Evolutionary conservation across 176 grass and related monocot species (phyloP).

Genomic region (Bonia amplexicaulis): DNA sequence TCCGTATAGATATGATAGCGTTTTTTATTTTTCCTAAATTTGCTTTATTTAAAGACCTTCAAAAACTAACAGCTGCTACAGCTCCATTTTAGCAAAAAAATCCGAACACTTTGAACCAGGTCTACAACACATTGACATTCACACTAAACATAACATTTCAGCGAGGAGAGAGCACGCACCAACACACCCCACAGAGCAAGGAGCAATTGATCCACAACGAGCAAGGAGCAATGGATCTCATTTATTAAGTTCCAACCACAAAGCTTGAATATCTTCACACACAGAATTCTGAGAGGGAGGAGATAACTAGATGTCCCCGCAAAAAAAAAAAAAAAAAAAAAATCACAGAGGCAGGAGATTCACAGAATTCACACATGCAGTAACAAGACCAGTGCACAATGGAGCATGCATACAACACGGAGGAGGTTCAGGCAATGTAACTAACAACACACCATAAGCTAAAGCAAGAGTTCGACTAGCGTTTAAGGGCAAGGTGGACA

Average conservation of each 20-base stretch:
- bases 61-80: no score
- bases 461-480: background rate
- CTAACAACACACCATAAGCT: conserved; percentile 5
- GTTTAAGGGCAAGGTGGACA: background rate
- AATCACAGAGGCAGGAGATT: no score
- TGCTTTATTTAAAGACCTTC: no score
- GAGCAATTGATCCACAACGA: background rate
- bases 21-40: no score
- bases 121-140: no score
- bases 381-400: background rate
- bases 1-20: no score
- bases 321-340: no score
- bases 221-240: background rate
- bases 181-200: background rate
- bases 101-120: no score
- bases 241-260: conserved; percentile 11
- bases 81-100: no score
- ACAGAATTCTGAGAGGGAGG: background rate
- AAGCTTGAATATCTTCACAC: background rate
- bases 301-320: no score
- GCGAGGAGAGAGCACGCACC: background rate
- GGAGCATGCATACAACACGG: background rate
- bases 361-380: no score
- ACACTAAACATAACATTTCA: background rate
- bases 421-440: background rate